Evolutionary conservation across 495 filamentous ascomycete genomes (phyloP).

Genomic region (Pyronema omphalodes): DNA sequence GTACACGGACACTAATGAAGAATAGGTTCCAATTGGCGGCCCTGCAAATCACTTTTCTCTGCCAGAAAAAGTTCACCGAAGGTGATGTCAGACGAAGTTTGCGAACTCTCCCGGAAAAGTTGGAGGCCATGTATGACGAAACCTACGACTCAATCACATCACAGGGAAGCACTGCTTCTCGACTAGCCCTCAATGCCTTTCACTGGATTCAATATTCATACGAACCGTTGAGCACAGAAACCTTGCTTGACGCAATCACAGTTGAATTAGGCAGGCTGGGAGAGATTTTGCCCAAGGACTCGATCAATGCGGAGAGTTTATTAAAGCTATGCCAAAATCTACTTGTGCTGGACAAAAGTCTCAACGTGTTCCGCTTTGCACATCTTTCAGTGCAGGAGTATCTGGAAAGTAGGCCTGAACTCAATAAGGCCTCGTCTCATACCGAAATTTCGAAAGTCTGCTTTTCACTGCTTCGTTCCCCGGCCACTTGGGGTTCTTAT

Average conservation of each 20-base stretch:
- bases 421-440: neutral
- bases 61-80: neutral
- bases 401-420: neutral
- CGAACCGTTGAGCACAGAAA: neutral
- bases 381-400: slow-evolving; percentile 21
- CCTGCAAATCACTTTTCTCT: too few relatives aligned
- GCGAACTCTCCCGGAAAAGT: neutral
- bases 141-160: neutral
- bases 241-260: neutral
- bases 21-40: neutral
- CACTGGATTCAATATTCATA: neutral
- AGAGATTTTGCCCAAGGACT: neutral
- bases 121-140: neutral
- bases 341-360: slow-evolving; percentile 10
- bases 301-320: too few relatives aligned
- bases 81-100: neutral
- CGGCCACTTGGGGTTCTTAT: neutral
- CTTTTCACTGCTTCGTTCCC: neutral
- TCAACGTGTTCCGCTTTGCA: slow-evolving; percentile 16
- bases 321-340: slow-evolving; percentile 17
- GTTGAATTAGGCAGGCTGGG: neutral
- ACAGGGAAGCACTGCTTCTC: neutral
- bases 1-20: too few relatives aligned
- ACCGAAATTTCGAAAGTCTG: neutral
- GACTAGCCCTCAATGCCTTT: neutral